Evolutionary conservation across 805 yeast genomes (phyloP), one percentile per base, ranked within the genome.

Genomic region (Candida jianshihensis): DNA sequence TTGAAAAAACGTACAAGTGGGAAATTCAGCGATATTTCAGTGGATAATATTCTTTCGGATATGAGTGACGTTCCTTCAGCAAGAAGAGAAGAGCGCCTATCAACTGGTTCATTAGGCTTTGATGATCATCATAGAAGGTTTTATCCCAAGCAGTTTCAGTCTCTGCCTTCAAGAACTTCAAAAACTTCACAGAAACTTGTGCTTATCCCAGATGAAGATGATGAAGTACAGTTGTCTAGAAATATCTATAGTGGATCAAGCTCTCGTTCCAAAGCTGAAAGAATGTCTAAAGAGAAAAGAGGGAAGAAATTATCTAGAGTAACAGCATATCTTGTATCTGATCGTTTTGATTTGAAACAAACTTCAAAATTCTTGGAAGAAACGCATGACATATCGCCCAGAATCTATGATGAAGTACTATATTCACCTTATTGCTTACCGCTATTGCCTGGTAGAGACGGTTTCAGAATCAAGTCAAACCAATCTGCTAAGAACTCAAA

Each of bases 371-470:
- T 86, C 48, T 61, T 92, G 20, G 64, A 71, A 27, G 64, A 71
- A 7, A 68, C 78, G 30, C 98, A 90, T 59, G 80, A 81, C 48
- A 95, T 89, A 1, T 73, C 84, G 6, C 95, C 96, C 1, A 66
- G 97, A 42, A 56, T 83, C 21, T 90, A 90, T 50, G 96, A 90
- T 59, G 97, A 90, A 49, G 95, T 87, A n/a, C 61, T 92, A 18
- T 90, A 89, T 52, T 90, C 84, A 7, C 95, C 95, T 1, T 90
- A 89, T 51, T 73, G 87, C 20, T 64, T 90, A 27, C 98, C 97
- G 0, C 64, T 89, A 19, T 63, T 87, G 3, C 94, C 96, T 0
- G 97, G 97, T 11, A 73, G 70, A 19, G 81, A 79, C 46, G 88
- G 94, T 0, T 81, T 71, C 48, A 64, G 95, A 36, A 78, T 85